These are phyloP conservation scores for Warburgia ugandensis DNA, from an alignment of 164 flowering plant genomes.

Conservation along the genomic window DNA sequence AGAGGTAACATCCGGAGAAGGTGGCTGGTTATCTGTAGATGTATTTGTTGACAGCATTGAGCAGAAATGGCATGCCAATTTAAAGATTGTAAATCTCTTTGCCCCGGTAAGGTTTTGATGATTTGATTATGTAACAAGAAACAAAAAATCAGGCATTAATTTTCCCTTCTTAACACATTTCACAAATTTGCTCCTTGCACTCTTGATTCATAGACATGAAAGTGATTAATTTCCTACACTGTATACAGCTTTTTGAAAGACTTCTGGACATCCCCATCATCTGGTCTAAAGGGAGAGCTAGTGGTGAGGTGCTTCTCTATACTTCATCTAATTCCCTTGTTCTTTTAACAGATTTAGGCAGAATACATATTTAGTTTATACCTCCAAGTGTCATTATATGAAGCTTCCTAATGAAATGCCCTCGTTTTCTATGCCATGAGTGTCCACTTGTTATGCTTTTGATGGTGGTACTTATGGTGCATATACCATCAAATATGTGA, in stretches of 20 bases:
- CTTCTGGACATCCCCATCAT: constrained; percentile 82
- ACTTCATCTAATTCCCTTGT: too few species aligned
- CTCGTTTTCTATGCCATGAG: too few species aligned
- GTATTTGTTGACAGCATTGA: constrained; percentile 78
- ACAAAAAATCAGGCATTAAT: not conserved
- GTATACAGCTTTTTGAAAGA: constrained; percentile 84
- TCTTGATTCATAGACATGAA: not conserved
- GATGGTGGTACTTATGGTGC: too few species aligned
- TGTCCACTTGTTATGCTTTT: too few species aligned
- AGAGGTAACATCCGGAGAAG: constrained; percentile 48
- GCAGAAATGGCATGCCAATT: constrained; percentile 92
- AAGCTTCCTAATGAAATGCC: too few species aligned
- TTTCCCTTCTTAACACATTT: not conserved
- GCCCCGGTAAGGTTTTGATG: constrained; percentile 67
- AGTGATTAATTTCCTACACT: not conserved
- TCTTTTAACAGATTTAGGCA: too few species aligned
- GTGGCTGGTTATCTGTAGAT: constrained; percentile 89
- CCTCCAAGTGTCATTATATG: too few species aligned
- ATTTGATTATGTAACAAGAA: not conserved
- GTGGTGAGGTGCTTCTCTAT: constrained; percentile 89
- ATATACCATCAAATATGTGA: too few species aligned
- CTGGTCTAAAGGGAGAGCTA: constrained; percentile 96
- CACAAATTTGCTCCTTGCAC: not conserved
- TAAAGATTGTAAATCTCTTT: constrained; percentile 73
- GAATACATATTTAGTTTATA: too few species aligned